These are phyloP conservation scores for Lathyrus sativus DNA, from an alignment of 306 rosid species.

Conservation along the genomic window DNA sequence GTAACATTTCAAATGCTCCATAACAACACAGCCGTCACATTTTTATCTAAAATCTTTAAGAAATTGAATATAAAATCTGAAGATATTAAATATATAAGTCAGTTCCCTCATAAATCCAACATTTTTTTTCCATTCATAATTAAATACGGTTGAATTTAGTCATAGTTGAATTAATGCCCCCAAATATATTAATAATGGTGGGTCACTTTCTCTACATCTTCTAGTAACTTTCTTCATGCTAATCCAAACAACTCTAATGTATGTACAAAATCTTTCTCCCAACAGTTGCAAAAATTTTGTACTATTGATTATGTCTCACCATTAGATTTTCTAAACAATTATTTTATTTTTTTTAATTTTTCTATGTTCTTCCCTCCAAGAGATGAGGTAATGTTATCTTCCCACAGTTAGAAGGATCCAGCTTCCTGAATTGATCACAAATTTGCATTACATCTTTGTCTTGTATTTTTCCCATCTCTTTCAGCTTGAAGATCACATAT, in stretches of 20 bases:
- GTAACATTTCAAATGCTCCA: too few species aligned
- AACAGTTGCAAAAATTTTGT: conserved; percentile 31
- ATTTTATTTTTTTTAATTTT: too few species aligned
- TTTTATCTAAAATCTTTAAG: too few species aligned
- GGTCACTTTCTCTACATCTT: background rate
- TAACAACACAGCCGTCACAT: too few species aligned
- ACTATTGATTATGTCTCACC: background rate
- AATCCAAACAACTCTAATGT: background rate
- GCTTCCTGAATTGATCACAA: conserved; percentile 67
- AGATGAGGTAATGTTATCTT: conserved; percentile 79
- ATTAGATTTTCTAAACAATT: conserved; percentile 14
- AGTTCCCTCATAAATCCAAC: too few species aligned
- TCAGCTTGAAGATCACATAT: conserved; percentile 77
- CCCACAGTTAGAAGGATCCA: conserved; percentile 70
- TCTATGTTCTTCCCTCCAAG: conserved; percentile 38
- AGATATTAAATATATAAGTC: too few species aligned
- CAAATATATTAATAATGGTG: background rate
- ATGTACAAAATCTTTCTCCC: conserved; percentile 38
- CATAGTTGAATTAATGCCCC: background rate
- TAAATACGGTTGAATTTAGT: background rate
- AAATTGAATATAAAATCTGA: too few species aligned
- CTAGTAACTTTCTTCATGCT: background rate
- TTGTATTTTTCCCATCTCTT: conserved; percentile 84
- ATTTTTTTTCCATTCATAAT: too few species aligned
- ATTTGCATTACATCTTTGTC: conserved; percentile 70